phyloP scores from a whole-genome alignment of 1,139 yeast species.

The Geotrichum siamense region DNA sequence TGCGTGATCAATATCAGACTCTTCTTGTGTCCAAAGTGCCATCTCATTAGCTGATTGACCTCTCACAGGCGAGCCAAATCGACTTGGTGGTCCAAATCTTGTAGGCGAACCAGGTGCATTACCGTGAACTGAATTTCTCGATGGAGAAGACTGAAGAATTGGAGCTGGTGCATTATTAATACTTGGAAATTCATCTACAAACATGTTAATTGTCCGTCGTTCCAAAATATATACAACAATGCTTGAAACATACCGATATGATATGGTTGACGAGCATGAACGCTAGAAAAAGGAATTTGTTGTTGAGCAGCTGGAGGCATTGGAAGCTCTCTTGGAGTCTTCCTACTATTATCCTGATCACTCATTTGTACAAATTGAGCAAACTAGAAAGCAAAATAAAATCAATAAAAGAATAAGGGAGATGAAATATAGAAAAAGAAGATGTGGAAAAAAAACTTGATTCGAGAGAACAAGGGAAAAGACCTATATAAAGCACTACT shows the following conservation, averaged over 20 bases:
- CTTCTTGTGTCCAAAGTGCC: constrained; percentile 30
- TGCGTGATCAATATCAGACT: constrained; percentile 27
- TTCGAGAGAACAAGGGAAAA: neutral
- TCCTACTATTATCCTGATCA: constrained; percentile 6
- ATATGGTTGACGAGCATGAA: constrained; percentile 24
- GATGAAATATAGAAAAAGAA: neutral
- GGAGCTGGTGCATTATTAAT: constrained; percentile 10
- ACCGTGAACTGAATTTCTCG: constrained; percentile 15
- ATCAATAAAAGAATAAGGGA: neutral
- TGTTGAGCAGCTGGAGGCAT: constrained; percentile 14
- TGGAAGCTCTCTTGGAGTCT: constrained; percentile 12
- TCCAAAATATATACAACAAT: neutral
- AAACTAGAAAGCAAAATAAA: too few relatives aligned
- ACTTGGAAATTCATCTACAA: constrained; percentile 6
- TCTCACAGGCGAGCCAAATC: constrained; percentile 17
- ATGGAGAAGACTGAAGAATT: constrained; percentile 19
- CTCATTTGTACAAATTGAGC: constrained; percentile 5
- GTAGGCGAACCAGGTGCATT: constrained; percentile 16
- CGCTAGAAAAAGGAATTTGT: constrained; percentile 21
- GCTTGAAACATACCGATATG: constrained; percentile 24
- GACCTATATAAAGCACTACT: too few relatives aligned
- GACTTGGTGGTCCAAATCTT: constrained; percentile 4
- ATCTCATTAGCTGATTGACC: constrained; percentile 2
- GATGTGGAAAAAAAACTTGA: neutral
- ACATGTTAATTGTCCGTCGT: too few relatives aligned